Base-by-base conservation (phyloP, 768 basidiomycete species). In the Pulveroboletus sp. region DNA sequence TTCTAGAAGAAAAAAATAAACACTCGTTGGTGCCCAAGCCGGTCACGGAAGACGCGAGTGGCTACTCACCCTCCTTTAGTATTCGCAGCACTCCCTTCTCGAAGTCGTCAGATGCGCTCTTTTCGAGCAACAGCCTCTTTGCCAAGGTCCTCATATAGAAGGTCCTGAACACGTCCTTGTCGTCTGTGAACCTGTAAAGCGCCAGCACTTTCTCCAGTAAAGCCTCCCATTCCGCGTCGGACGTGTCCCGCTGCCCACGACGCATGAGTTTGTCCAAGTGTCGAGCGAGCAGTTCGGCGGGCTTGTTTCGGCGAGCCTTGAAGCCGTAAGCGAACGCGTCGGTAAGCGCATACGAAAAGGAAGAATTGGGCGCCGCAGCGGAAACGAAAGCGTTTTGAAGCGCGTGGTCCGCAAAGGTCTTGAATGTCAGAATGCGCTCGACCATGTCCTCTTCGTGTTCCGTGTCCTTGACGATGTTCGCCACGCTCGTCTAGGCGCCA, bases 211-310 rank as follows among this genome's bases (percentile, higher is more conserved):
- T 76, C 49, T 89, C 82, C 50, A 96, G 70, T 46, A 79, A 63
- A 2, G 68, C 66, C 43, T 82, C 77, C 66, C 89, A 93, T 27
- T 77, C 78, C 13, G 63, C 69, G 49, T 92, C 86, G 26, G 76
- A 77, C 45, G 76, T 71, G 10, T 77, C 75, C 29, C 84, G 83
- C 65, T 95, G 92, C 0, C 95, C 94, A 50, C 80, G 82, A 38
- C 93, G 80, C 86, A 98, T 87, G 19, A 85, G 80, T 41, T 76
- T 78, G 68, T 98, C 94, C 41, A 98, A 74, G 64, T 92, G 81
- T 63, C 89, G 92, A 14, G 96, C 96, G 46, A 94, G 86, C 81
- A 93, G 84, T 68, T 95, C 93, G 0, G 93, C 92, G 7, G 92
- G 91, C 61, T 89, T 93, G 61, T 82, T 85, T 24, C 83, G 77